Percentiles rank a stretch among this genome's conserved stretches.
Conservation (phyloP, 352 stramenopile genomes). For the Stramenopiles sp. region DNA sequence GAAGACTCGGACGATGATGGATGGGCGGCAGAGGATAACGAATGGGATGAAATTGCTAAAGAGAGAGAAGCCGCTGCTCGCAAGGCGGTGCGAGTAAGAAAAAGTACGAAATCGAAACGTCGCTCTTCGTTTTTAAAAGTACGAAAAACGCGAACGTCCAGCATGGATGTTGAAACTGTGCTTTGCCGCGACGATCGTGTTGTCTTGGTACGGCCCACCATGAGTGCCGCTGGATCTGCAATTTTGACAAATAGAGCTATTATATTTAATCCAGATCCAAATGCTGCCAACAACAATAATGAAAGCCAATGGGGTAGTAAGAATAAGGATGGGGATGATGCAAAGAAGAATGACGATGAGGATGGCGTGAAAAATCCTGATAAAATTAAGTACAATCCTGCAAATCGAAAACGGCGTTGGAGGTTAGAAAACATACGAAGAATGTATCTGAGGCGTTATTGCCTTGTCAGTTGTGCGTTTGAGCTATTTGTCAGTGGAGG, state of each 20-base stretch:
- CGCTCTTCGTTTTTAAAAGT: too few species aligned
- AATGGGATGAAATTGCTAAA: background rate
- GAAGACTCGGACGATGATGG: background rate
- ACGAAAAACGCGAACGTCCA: background rate
- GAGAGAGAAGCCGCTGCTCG: background rate
- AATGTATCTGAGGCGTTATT: slow-evolving; percentile 48
- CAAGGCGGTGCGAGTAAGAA: background rate
- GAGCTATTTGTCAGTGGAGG: slow-evolving; percentile 1
- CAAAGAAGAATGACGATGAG: background rate
- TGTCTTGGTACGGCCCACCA: background rate
- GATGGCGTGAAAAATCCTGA: too few species aligned
- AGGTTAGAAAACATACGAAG: background rate
- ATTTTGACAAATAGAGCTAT: background rate
- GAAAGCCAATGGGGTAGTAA: background rate
- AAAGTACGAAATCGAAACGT: background rate
- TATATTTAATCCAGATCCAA: background rate
- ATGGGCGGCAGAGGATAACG: background rate
- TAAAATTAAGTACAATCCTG: background rate
- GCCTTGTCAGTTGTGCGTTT: slow-evolving; percentile 41
- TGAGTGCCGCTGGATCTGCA: background rate
- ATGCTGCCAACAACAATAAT: background rate
- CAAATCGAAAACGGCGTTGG: background rate
- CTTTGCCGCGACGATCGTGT: background rate
- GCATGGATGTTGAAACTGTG: background rate
- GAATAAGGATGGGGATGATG: background rate